Conservation (phyloP, 176 grass and related monocot species). For the Avena atlantica region DNA sequence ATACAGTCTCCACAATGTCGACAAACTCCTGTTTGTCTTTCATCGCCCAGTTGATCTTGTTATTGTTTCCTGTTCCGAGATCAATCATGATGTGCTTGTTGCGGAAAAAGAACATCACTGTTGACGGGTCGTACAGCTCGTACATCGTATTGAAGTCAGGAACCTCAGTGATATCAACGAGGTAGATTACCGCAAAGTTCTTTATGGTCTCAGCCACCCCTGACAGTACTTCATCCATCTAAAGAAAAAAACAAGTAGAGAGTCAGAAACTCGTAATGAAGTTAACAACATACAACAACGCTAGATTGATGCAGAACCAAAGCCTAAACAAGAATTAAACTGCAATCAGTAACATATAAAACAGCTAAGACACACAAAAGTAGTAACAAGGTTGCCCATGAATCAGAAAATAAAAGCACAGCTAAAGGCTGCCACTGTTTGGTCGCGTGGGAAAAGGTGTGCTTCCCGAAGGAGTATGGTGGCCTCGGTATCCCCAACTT, state of each 20-base stretch:
- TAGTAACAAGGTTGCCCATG: too few relatives aligned
- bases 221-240: conserved; percentile 95
- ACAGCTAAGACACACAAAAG: neutral
- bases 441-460: too few relatives aligned
- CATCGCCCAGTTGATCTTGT: conserved; percentile 96
- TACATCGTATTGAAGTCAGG: conserved; percentile 98
- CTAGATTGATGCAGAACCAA: neutral
- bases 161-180: conserved; percentile 87
- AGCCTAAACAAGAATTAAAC: neutral
- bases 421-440: too few relatives aligned
- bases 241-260: neutral
- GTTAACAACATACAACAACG: neutral
- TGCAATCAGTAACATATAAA: conserved; percentile 12
- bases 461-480: too few relatives aligned
- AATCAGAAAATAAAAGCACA: neutral
- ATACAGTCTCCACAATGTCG: conserved; percentile 93
- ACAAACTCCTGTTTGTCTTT: conserved; percentile 98
- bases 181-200: conserved; percentile 94
- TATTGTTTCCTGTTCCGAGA: conserved; percentile 96
- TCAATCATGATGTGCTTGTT: conserved; percentile 99
- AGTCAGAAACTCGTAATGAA: conserved; percentile 8
- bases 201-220: conserved; percentile 85
- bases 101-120: conserved; percentile 97
- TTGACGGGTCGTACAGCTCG: conserved; percentile 89
- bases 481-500: too few relatives aligned